Percentiles rank a stretch among this genome's conserved stretches.
Conservation (phyloP, 208 protist genomes). For the Trypanosoma theileri region DNA sequence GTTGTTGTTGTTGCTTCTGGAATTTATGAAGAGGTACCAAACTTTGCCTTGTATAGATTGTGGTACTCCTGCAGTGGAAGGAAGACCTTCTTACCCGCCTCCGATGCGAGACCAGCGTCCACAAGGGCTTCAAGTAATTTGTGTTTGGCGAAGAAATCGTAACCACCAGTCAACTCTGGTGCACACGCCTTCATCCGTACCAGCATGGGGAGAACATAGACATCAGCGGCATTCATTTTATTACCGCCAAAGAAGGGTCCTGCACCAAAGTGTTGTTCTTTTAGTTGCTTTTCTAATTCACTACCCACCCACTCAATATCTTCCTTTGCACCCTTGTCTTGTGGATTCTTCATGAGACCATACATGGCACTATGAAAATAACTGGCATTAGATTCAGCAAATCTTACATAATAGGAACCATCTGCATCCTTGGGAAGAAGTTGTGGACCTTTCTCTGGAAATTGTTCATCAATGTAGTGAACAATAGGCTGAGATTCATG, state of each 20-base stretch:
- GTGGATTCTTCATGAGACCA: constrained; percentile 19
- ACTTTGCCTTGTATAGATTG: constrained; percentile 18
- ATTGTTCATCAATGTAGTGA: constrained; percentile 57
- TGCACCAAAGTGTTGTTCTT: constrained; percentile 41
- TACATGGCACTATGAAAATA: constrained; percentile 37
- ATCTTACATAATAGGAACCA: constrained; percentile 46
- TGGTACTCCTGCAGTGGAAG: constrained; percentile 35
- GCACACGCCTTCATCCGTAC: constrained; percentile 46
- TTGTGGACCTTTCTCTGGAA: neutral
- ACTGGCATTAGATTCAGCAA: constrained; percentile 37
- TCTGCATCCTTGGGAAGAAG: constrained; percentile 53
- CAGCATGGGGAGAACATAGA: constrained; percentile 58
- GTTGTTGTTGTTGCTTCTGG: constrained; percentile 1
- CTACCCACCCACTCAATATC: constrained; percentile 51
- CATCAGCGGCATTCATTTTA: constrained; percentile 58
- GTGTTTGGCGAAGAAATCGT: constrained; percentile 60
- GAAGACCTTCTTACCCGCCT: constrained; percentile 49
- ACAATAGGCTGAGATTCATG: constrained; percentile 68
- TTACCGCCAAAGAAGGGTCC: constrained; percentile 69
- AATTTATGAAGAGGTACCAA: constrained; percentile 5
- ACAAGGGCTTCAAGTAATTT: constrained; percentile 35
- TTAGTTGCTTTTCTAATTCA: constrained; percentile 54
- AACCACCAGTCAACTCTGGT: constrained; percentile 40
- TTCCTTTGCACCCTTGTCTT: constrained; percentile 32
- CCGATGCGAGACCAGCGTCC: constrained; percentile 40